These are phyloP conservation scores for Purpureocillium takamizusanense DNA, from an alignment of 2,329 filamentous ascomycete genomes.

Conservation along the genomic window DNA sequence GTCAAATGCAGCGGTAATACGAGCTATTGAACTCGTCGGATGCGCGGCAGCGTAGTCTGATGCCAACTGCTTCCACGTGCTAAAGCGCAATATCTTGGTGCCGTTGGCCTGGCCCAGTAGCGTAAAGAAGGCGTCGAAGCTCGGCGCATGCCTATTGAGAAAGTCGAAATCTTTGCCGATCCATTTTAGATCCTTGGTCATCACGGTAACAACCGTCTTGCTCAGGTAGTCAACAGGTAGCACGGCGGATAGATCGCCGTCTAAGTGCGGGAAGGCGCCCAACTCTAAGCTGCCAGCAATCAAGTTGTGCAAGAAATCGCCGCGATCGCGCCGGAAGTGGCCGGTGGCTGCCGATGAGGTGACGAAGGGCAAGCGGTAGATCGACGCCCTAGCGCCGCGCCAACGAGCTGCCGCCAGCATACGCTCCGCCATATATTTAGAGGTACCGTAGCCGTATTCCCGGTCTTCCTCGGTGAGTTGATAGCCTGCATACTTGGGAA, in stretches of 20 bases:
- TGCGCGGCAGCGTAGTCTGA: neutral
- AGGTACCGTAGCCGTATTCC: slow-evolving; percentile 9
- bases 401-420: slow-evolving; percentile 9
- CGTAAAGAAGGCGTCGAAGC: slow-evolving; percentile 5
- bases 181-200: slow-evolving; percentile 1
- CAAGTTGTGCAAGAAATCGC: slow-evolving; percentile 10
- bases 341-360: slow-evolving; percentile 7
- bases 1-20: neutral
- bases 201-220: slow-evolving; percentile 5
- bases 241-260: slow-evolving; percentile 5
- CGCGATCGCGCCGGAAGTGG: slow-evolving; percentile 8
- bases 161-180: slow-evolving; percentile 9
- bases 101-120: neutral
- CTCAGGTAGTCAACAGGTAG: slow-evolving; percentile 9
- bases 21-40: neutral
- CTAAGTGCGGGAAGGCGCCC: slow-evolving; percentile 3
- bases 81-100: neutral
- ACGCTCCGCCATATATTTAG: slow-evolving; percentile 7
- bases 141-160: slow-evolving; percentile 3
- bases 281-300: slow-evolving; percentile 7
- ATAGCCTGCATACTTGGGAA: slow-evolving; percentile 6
- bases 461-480: slow-evolving; percentile 5
- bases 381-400: slow-evolving; percentile 5
- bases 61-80: neutral
- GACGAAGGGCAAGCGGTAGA: slow-evolving; percentile 3